Base-by-base conservation (phyloP, 2,329 filamentous ascomycete species). In the Trichoderma gracile region DNA sequence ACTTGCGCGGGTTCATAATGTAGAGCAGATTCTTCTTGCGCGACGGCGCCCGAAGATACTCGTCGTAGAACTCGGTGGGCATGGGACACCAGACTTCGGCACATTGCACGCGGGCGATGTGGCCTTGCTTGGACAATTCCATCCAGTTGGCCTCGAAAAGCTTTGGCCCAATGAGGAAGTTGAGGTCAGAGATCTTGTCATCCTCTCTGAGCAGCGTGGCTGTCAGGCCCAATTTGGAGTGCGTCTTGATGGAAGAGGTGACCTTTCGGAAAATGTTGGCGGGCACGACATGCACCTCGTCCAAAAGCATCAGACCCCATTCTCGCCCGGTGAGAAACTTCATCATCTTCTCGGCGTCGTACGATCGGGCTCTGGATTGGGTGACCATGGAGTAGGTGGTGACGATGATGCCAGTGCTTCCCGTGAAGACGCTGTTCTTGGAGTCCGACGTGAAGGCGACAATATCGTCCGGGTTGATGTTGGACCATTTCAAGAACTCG, bases 341-440 rank as follows among this genome's bases (percentile, higher is more conserved):
- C 92, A 99, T 97, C 87, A 98, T 96, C 80, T 97, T 96, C 73
- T 95, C 88, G 3, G 94, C 91, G 74, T 99, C 94, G 74, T 98
- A 89, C 1, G 95, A 94, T 65, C 94, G 86, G 66, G 92, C 90
- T 56, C 92, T 86, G 15, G 89, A 93, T 72, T 95, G 91, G 9
- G 92, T 96, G n/a, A 99, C 93, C 95, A 99, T 99, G 65, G 92
- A 95, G 77, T 99, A 99, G 1, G 95, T 99, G 12, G 93, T 96
- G 59, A 99, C 93, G 69, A 99, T 96, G 69, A 99, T 93, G 73
- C 95, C 95, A 1, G 95, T 96, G 73, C 92, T 94, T 56, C 93
- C 87, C 1, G 89, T 88, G 71, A 99, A 97, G 64, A 83, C 84
- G 14, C 74, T 76, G 64, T 89, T 88, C 78, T 99, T 99, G 75